A percentile compares a stretch with the other conserved stretches of the same genome.
Evolutionary conservation across 176 grass and related monocot species (phyloP).

Genomic region (Eragrostis nindensis): DNA sequence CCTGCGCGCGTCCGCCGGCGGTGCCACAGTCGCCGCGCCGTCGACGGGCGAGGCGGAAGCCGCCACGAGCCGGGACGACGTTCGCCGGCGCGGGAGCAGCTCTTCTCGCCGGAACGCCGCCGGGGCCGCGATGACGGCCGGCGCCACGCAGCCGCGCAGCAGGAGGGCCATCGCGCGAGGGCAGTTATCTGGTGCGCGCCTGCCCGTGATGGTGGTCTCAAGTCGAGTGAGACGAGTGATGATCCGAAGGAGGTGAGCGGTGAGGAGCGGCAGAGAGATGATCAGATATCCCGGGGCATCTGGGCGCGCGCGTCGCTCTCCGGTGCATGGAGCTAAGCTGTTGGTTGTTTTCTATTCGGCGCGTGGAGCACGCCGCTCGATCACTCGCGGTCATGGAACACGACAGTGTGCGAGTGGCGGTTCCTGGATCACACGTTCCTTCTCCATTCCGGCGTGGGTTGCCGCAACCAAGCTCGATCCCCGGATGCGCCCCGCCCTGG

Average conservation of each 20-base stretch:
- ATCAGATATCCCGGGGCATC: neutral
- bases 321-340: neutral
- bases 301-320: neutral
- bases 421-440: neutral
- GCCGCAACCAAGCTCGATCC: no score
- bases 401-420: neutral
- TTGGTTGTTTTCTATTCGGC: neutral
- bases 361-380: neutral
- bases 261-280: neutral
- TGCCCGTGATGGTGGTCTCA: neutral
- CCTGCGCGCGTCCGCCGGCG: neutral
- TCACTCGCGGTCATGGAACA: neutral
- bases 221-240: neutral
- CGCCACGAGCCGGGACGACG: neutral
- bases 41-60: neutral
- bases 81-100: neutral
- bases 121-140: neutral
- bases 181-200: no score
- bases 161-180: conserved; percentile 35
- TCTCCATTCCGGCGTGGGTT: no score
- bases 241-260: neutral
- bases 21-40: neutral
- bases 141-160: conserved; percentile 28
- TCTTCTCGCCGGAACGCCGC: neutral
- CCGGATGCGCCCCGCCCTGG: no score